A percentile compares a stretch with the other conserved stretches of the same genome.
Evolutionary conservation across 1,284 basidiomycete species (phyloP).

Genomic region (Tylopilus sp.): DNA sequence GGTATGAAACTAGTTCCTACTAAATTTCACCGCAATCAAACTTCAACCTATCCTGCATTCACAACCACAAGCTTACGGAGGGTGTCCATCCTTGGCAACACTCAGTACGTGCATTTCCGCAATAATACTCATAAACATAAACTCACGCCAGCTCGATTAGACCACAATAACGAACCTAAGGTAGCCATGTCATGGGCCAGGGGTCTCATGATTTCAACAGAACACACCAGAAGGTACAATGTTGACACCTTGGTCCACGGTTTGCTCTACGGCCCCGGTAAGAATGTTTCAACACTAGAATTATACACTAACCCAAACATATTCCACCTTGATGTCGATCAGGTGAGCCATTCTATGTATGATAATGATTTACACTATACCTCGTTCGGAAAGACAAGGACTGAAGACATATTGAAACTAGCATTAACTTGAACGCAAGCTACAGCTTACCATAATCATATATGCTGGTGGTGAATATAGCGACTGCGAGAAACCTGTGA

Average conservation of each 20-base stretch:
- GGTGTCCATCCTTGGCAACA: no score
- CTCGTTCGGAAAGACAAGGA: not conserved
- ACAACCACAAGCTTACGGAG: no score
- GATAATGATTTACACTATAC: not conserved
- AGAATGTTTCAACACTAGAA: not conserved
- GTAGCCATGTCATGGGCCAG: no score
- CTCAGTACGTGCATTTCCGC: no score
- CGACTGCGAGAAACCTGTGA: not conserved
- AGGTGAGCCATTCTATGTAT: no score
- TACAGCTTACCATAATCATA: not conserved
- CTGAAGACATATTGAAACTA: not conserved
- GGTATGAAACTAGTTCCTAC: no score
- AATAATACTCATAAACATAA: not conserved
- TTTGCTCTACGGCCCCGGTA: not conserved
- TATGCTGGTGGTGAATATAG: not conserved
- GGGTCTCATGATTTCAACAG: no score
- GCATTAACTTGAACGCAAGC: not conserved
- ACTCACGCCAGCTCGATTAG: not conserved
- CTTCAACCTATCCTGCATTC: no score
- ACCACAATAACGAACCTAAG: not conserved
- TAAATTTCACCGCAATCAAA: no score
- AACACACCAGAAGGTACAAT: not conserved
- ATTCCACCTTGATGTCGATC: not conserved
- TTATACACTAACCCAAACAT: conserved; percentile 1
- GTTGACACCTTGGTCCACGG: not conserved